Evolutionary conservation across 768 basidiomycete genomes (phyloP), one percentile per base, ranked within the genome.

Genomic region (Guyanaporus albipodus): DNA sequence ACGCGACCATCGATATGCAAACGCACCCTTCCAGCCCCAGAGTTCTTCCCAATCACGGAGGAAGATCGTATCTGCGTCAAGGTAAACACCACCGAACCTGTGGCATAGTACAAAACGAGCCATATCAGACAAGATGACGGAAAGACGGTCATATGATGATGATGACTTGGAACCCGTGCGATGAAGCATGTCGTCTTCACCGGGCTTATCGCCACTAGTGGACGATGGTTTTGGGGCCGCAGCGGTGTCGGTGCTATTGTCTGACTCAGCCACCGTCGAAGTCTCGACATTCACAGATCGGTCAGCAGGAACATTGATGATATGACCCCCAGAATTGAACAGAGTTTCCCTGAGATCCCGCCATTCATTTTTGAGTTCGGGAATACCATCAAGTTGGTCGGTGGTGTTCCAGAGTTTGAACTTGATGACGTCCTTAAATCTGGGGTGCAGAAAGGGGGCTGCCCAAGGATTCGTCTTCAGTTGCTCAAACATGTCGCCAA

Each of bases 331-430:
- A 3, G 88, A 91, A 63, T 93, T 94, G 75, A 97, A 96, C 8
- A 96, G 70, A 31, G 83, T 82, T 42, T 79, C 79, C 36, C 60
- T 69, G 59, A 87, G 77, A 17, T 74, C 73, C 44, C 95, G 75
- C 95, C 95, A 99, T 62, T 94, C 90, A 40, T 90, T 80, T 57
- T 82, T 83, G 35, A 98, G 71, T 66, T 99, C 95, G 0, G 88
- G 84, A 3, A 95, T 74, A 28, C 87, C 87, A 57, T 98, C 95
- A 38, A 98, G 73, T 59, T 97, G 94, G 57, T 95, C 94, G 1
- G 94, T 97, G 26, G 95, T 97, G 64, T 98, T 98, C 95, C 95
- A 99, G 54, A 97, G 75, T 64, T 87, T 91, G 75, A 99, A 99
- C 64, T 89, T 83, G 63, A 99, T 86, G 34, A 91, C 80, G 50